phyloP scores from a whole-genome alignment of 2,329 filamentous ascomycete genomes.

The Cadophora gregata region DNA sequence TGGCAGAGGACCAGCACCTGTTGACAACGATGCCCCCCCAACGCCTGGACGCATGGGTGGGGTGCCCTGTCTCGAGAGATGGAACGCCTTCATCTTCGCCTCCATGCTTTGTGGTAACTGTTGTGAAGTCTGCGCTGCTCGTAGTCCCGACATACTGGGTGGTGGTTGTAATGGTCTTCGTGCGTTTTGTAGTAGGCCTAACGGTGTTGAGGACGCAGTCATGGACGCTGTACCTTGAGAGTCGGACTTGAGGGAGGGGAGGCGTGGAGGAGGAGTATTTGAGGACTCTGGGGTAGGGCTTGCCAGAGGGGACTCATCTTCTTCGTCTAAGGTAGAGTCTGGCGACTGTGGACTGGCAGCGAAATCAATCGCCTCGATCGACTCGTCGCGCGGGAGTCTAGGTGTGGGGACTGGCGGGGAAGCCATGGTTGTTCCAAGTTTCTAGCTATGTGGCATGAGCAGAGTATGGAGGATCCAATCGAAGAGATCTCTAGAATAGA shows the following conservation, averaged over 20 bases:
- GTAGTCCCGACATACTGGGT: conserved; percentile 24
- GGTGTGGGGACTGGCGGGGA: conserved; percentile 31
- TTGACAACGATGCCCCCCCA: conserved; percentile 43
- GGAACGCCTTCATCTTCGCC: conserved; percentile 73
- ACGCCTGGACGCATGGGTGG: conserved; percentile 47
- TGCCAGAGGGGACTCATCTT: conserved; percentile 28
- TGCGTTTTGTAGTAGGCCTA: conserved; percentile 75
- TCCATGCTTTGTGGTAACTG: conserved; percentile 67
- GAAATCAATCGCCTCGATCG: conserved; percentile 38
- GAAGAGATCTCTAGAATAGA: conserved; percentile 13
- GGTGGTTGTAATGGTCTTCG: conserved; percentile 53
- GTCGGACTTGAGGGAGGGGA: conserved; percentile 66
- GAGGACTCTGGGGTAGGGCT: conserved; percentile 29
- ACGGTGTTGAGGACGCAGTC: conserved; percentile 82
- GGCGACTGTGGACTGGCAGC: conserved; percentile 30
- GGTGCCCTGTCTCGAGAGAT: conserved; percentile 66
- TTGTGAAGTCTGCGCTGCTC: conserved; percentile 43
- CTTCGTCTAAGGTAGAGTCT: conserved; percentile 26
- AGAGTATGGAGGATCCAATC: neutral
- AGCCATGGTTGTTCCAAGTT: conserved; percentile 32
- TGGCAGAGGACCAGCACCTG: conserved; percentile 43
- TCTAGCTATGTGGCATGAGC: conserved; percentile 27
- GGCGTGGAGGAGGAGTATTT: conserved; percentile 50
- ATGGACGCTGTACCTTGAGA: conserved; percentile 61
- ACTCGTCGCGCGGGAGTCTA: conserved; percentile 32